Evolutionary conservation across 2,329 filamentous ascomycete genomes (phyloP), one percentile per base, ranked within the genome.

Genomic region (Laburnicola sp.): DNA sequence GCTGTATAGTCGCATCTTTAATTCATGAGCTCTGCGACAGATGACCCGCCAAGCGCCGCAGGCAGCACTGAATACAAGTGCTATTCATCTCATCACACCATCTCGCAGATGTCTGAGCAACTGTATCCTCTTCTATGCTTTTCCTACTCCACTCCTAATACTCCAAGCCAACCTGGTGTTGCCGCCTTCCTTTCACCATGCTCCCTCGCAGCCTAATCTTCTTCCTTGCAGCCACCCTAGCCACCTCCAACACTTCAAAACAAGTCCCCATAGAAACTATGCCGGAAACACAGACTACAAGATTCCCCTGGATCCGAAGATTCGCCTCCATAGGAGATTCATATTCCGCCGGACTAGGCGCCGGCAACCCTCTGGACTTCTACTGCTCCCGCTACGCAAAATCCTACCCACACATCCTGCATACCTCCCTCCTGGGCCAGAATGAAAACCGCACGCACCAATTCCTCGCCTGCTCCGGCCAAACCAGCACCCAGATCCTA

Each of bases 1-100:
- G 68, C 71, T 94, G 57, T 94, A 94, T 71, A 92, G 88, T 51
- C 83, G 89, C 62, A 93, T 94, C 48, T 94, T 94, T 68, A 94
- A 94, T 73, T 92, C 88, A 62, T 93, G 28, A 37, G 28, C 11
- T 26, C 22, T 44, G 34, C 43, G 21, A 28, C 53, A 16, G 47
- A 44, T 60, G 53, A 59, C 53, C 46, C 38, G 46, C 35, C 45
- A 52, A 45, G 47, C 47, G 4, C 16, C 35, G 31, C 38, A 51
- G 51, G 49, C 55, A 56, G 47, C 56, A 27, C 50, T n/a, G 42
- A 51, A 41, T 41, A 35, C 45, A 28, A 47, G 34, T 25, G 21
- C 27, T 35, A 35, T 36, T 28, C 27, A 9, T 6, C 10, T 23
- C 25, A 28, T 34, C 34, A 32, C 9, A 7, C 37, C 11, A 42